These are phyloP conservation scores for Umbelopsis sp. DNA, from an alignment of 192 early-diverging fungal species.

Conservation along the genomic window DNA sequence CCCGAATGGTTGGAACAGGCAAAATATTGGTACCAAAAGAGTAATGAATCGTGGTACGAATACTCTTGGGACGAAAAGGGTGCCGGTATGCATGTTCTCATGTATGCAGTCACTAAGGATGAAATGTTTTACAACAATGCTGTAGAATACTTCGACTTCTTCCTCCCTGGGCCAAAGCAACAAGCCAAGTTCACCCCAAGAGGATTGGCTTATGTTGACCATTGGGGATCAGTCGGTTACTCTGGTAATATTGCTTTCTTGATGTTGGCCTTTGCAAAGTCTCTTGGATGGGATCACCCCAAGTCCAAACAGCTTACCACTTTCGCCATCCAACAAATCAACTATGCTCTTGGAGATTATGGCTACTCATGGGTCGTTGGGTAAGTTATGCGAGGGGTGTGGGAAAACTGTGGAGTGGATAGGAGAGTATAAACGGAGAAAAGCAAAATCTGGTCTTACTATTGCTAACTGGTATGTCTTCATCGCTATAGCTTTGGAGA, in stretches of 20 bases:
- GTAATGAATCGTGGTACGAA: slow-evolving; percentile 28
- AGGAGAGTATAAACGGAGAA: no score
- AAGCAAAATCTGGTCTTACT: background rate
- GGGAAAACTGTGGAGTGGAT: no score
- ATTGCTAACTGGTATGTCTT: background rate
- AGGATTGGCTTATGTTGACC: slow-evolving; percentile 45
- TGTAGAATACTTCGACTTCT: slow-evolving; percentile 35
- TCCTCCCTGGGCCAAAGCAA: slow-evolving; percentile 36
- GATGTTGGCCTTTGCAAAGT: slow-evolving; percentile 45
- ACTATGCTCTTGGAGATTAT: slow-evolving; percentile 55
- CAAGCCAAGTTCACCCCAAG: slow-evolving; percentile 48
- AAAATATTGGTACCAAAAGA: slow-evolving; percentile 32
- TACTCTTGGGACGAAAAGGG: slow-evolving; percentile 58
- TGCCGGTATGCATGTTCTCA: slow-evolving; percentile 40
- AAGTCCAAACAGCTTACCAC: slow-evolving; percentile 26
- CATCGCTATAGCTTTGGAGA: slow-evolving; percentile 38
- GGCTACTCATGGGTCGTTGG: slow-evolving; percentile 54
- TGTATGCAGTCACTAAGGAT: slow-evolving; percentile 47
- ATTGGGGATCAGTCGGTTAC: slow-evolving; percentile 56
- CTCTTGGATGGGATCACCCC: slow-evolving; percentile 19
- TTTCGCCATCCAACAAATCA: slow-evolving; percentile 54
- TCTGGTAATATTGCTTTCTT: slow-evolving; percentile 47
- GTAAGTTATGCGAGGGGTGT: no score
- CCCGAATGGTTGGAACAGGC: slow-evolving; percentile 45
- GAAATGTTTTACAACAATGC: slow-evolving; percentile 35